Evolutionary conservation across 352 stramenopile genomes (phyloP).

Genomic region (Globisporangium lucens): DNA sequence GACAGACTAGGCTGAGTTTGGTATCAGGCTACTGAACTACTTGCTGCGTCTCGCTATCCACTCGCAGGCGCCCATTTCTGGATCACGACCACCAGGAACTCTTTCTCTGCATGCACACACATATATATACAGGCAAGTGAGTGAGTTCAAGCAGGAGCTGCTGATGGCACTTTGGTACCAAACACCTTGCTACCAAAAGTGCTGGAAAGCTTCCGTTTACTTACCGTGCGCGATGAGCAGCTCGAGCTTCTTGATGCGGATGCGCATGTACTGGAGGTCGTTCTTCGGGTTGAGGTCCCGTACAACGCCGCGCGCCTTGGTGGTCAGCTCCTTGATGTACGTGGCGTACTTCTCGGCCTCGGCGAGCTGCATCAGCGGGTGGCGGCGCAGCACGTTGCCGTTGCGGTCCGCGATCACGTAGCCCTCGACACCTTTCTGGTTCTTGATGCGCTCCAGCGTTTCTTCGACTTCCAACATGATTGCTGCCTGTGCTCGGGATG

Average conservation of each 20-base stretch:
- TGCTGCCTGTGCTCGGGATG: background rate
- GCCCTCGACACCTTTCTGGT: conserved; percentile 92
- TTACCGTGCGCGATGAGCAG: conserved; percentile 90
- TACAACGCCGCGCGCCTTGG: conserved; percentile 89
- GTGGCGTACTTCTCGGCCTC: conserved; percentile 90
- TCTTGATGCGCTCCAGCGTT: conserved; percentile 94
- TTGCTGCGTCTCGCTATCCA: conserved; percentile 11
- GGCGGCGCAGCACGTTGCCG: conserved; percentile 86
- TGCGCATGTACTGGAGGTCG: conserved; percentile 92
- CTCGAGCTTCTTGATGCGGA: conserved; percentile 92
- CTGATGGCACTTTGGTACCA: background rate
- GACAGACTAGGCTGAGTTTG: background rate
- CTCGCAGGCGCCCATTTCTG: conserved; percentile 87
- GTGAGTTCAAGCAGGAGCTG: background rate
- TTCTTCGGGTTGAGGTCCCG: conserved; percentile 95
- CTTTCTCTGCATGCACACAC: conserved; percentile 57
- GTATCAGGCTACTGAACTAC: background rate
- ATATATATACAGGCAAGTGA: background rate
- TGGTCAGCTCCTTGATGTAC: conserved; percentile 90
- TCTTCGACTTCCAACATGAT: conserved; percentile 92
- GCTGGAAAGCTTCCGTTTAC: conserved; percentile 10
- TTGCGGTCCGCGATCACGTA: conserved; percentile 94
- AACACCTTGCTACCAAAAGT: background rate
- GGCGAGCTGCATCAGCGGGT: conserved; percentile 88
- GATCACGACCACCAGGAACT: conserved; percentile 94